Conservation (phyloP, 768 basidiomycete genomes). For the Crassisporium funariophilum region DNA sequence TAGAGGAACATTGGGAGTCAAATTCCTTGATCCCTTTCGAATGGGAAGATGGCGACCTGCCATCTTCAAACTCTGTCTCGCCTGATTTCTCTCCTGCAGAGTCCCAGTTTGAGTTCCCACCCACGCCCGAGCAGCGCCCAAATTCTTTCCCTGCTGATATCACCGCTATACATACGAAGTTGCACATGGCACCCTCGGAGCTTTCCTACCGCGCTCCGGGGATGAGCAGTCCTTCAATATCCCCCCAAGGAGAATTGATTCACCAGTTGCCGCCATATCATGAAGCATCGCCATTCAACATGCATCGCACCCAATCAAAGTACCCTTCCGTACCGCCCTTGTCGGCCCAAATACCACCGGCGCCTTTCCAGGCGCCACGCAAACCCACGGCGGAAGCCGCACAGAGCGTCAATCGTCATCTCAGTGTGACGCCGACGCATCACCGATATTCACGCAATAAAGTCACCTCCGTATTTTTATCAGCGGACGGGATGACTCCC, state of each 20-base stretch:
- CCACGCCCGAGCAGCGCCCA: constrained; percentile 43
- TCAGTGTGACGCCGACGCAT: constrained; percentile 29
- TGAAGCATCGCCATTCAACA: constrained; percentile 19
- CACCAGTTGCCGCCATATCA: constrained; percentile 25
- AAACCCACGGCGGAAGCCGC: constrained; percentile 13
- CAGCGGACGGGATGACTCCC: constrained; percentile 71
- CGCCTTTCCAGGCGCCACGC: constrained; percentile 15
- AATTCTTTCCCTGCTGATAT: constrained; percentile 33
- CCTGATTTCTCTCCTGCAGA: constrained; percentile 50
- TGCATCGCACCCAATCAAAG: constrained; percentile 22
- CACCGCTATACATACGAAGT: constrained; percentile 20
- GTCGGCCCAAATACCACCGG: constrained; percentile 12
- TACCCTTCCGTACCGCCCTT: constrained; percentile 12
- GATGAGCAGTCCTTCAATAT: constrained; percentile 30
- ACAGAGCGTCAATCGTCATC: constrained; percentile 19
- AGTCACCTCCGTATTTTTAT: constrained; percentile 50
- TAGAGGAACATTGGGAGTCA: constrained; percentile 53
- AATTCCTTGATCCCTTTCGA: constrained; percentile 46
- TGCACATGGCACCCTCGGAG: constrained; percentile 18
- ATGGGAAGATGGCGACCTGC: constrained; percentile 43
- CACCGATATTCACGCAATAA: constrained; percentile 28
- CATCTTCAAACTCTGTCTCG: constrained; percentile 41
- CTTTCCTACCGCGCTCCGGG: constrained; percentile 19
- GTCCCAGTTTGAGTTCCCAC: constrained; percentile 45
- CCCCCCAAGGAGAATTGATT: constrained; percentile 32